phyloP scores from a whole-genome alignment of 768 basidiomycete species.

The Austroboletus festivus region DNA sequence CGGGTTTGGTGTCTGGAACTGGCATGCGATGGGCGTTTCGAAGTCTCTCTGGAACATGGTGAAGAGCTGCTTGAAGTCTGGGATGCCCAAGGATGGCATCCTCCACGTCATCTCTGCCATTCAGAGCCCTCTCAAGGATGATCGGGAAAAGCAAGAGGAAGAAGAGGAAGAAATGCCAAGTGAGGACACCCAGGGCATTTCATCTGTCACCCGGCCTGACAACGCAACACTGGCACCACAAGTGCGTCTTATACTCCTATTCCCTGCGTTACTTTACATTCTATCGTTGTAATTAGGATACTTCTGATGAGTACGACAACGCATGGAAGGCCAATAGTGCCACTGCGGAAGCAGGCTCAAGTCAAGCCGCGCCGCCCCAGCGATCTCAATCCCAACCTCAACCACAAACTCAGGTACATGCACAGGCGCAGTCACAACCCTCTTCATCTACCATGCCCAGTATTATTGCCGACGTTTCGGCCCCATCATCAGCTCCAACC shows the following conservation, averaged over 20 bases:
- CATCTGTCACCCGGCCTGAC: constrained; percentile 23
- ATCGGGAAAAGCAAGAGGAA: constrained; percentile 35
- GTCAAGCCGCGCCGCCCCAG: constrained; percentile 21
- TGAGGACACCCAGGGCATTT: constrained; percentile 27
- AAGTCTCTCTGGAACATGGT: constrained; percentile 73
- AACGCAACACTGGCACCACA: constrained; percentile 22
- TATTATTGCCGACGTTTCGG: constrained; percentile 17
- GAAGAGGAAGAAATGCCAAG: constrained; percentile 33
- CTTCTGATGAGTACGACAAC: constrained; percentile 52
- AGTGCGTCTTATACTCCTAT: constrained; percentile 20
- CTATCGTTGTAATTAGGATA: constrained; percentile 31
- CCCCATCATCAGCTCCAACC: constrained; percentile 19
- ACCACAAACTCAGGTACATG: constrained; percentile 15
- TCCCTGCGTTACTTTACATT: not conserved
- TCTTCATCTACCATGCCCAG: constrained; percentile 21
- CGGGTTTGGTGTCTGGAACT: constrained; percentile 66
- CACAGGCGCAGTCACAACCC: constrained; percentile 16
- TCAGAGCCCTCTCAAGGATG: constrained; percentile 40
- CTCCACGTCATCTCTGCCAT: constrained; percentile 56
- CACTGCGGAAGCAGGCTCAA: constrained; percentile 30
- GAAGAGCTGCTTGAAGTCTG: constrained; percentile 51
- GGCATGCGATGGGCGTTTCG: constrained; percentile 73
- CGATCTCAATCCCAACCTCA: constrained; percentile 22
- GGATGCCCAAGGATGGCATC: constrained; percentile 61
- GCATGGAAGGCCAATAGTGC: constrained; percentile 63